Evolutionary conservation across 257 asterid genomes (phyloP), one percentile per base, ranked within the genome.

Genomic region (Handroanthus guayacan): DNA sequence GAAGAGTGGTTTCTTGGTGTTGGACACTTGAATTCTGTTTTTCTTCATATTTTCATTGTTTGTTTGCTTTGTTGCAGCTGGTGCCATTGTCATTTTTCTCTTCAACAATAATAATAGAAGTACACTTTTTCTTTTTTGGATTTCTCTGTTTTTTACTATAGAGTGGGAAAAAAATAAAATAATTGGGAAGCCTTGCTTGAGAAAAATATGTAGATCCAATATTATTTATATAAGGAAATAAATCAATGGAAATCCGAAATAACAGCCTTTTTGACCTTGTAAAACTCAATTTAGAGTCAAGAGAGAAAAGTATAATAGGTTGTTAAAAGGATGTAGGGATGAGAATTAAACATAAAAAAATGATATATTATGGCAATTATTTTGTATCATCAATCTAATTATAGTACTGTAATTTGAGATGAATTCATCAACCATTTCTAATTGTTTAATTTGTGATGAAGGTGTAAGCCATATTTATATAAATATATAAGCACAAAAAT

Each of bases 1-100:
- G 72, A 79, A 79, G 69, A 80, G 84, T 66, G 84, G 84, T 75
- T 80, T 75, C 80, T 80, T 80, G 66, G 80, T 75, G 69, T 80
- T 80, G 77, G 78, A 80, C 11, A 80, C 80, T 64, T 80, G 84
- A 69, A 69, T 80, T 52, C 77, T 75, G 68, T 80, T 80, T 69
- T 80, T 80, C 80, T 80, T 80, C 25, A 80, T 31, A 38, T 75
- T 80, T 5, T 74, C 75, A 67, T 67, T 79, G 45, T 66, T 74
- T 14, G 44, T 47, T 47, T 79, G 75, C 36, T 79, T n/a, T 5
- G 9, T 54, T 57, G 82, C 82, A 72, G 79, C 70, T 57, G 79
- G 65, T 65, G 83, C 75, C 79, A 74, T 79, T 38, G 72, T 79
- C 83, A 74, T 67, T 79, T 44, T 54, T 58, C 6, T 5, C 11